These are phyloP conservation scores for Cladophialophora yegresii DNA, from an alignment of 2,329 filamentous ascomycete species.

Conservation along the genomic window DNA sequence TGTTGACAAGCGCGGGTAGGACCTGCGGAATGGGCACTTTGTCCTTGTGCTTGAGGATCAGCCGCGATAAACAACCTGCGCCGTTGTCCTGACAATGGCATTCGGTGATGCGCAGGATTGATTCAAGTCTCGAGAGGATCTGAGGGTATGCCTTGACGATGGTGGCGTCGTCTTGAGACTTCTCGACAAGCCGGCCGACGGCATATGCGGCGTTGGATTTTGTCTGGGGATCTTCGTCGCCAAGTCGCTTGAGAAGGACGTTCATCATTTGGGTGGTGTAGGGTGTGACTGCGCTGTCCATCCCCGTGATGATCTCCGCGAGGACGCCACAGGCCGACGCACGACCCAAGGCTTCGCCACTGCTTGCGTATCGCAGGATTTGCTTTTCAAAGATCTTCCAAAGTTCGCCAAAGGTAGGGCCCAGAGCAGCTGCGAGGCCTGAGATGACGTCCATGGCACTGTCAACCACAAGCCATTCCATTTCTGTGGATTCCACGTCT, in stretches of 20 bases:
- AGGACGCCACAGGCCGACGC: constrained; percentile 88
- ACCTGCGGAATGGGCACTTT: constrained; percentile 78
- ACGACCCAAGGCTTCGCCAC: constrained; percentile 82
- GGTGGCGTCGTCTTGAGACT: constrained; percentile 72
- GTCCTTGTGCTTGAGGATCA: constrained; percentile 88
- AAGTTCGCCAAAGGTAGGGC: constrained; percentile 76
- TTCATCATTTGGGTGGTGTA: constrained; percentile 77
- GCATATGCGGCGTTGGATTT: constrained; percentile 96
- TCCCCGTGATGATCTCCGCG: constrained; percentile 84
- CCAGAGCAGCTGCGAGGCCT: constrained; percentile 78
- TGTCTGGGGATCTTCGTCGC: constrained; percentile 85
- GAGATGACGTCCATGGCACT: constrained; percentile 89
- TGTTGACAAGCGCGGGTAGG: constrained; percentile 72
- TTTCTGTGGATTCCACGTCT: constrained; percentile 81
- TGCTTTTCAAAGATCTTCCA: constrained; percentile 97
- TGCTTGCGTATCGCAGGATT: constrained; percentile 82
- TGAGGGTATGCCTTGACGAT: constrained; percentile 73
- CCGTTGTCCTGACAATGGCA: constrained; percentile 89
- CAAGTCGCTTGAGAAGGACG: constrained; percentile 79
- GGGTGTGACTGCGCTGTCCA: constrained; percentile 76
- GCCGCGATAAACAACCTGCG: constrained; percentile 83
- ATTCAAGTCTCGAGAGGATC: constrained; percentile 83
- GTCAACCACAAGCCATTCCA: constrained; percentile 96
- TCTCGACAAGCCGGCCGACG: constrained; percentile 77
- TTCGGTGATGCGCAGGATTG: constrained; percentile 73